A percentile compares a stretch with the other conserved stretches of the same genome.
Conservation (phyloP, 139 green algal genomes). For the Chlorella sp. region DNA sequence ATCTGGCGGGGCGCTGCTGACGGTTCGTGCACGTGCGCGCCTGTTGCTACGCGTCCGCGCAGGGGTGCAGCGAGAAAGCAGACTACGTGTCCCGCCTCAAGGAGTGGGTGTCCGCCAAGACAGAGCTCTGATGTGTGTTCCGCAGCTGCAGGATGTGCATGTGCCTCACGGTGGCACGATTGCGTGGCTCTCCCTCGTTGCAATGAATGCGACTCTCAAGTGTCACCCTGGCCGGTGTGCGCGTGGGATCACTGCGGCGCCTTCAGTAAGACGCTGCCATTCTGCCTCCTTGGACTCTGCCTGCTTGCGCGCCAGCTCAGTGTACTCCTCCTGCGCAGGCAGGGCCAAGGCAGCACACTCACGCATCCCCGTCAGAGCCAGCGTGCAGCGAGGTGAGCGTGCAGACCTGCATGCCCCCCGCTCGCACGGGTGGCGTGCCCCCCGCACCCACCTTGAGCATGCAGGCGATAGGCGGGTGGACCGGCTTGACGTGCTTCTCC, state of each 20-base stretch:
- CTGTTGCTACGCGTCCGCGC: no score
- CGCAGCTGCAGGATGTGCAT: no score
- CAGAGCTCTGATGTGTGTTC: no score
- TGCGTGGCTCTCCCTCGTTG: no score
- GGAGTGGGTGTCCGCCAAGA: no score
- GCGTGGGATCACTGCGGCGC: not conserved
- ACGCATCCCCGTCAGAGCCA: not conserved
- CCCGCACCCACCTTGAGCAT: constrained; percentile 30
- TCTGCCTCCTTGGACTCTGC: constrained; percentile 38
- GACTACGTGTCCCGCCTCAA: no score
- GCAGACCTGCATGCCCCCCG: not conserved
- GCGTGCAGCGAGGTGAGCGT: not conserved
- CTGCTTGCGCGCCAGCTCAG: constrained; percentile 20
- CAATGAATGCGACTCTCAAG: no score
- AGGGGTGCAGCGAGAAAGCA: no score
- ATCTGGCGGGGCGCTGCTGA: no score
- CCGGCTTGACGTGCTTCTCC: constrained; percentile 36
- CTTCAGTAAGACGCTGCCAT: constrained; percentile 25
- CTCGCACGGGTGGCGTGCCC: not conserved
- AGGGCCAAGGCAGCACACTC: not conserved
- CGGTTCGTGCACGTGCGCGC: no score
- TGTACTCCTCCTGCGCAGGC: constrained; percentile 26
- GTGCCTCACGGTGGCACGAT: no score
- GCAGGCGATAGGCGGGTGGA: constrained; percentile 49
- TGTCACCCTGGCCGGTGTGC: not conserved